Evolutionary conservation across 139 green algal species (phyloP).

Genomic region (Pleodorina starrii): DNA sequence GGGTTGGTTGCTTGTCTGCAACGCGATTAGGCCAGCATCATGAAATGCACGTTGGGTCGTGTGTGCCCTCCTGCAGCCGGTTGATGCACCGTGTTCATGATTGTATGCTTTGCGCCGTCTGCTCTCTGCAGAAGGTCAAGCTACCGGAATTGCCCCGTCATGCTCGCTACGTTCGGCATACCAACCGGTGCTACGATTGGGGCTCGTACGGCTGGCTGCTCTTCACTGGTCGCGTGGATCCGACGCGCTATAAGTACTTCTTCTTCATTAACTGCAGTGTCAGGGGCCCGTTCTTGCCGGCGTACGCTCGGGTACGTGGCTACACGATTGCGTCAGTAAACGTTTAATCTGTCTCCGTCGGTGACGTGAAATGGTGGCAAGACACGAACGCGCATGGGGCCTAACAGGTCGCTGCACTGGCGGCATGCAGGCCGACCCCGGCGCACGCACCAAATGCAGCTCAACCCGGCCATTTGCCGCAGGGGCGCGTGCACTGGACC

Average conservation of each 20-base stretch:
- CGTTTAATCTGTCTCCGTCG: too few species aligned
- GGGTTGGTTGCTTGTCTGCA: too few species aligned
- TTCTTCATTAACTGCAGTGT: constrained; percentile 86
- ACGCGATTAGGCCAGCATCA: too few species aligned
- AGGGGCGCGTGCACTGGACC: constrained; percentile 75
- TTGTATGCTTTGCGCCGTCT: background rate
- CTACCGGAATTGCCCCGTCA: constrained; percentile 74
- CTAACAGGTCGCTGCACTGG: too few species aligned
- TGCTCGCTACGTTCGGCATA: constrained; percentile 75
- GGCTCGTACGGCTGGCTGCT: constrained; percentile 87
- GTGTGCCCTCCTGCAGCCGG: too few species aligned
- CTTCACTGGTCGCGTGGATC: constrained; percentile 53
- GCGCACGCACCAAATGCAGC: too few species aligned
- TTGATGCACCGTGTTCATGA: too few species aligned
- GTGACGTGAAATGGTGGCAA: too few species aligned
- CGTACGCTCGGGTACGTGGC: constrained; percentile 73
- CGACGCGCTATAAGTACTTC: constrained; percentile 67
- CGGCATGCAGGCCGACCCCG: too few species aligned
- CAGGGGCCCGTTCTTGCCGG: constrained; percentile 75
- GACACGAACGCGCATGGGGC: too few species aligned
- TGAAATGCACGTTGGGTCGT: too few species aligned
- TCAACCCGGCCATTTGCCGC: background rate
- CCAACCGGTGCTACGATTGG: constrained; percentile 88
- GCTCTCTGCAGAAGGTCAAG: constrained; percentile 30
- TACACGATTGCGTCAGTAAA: too few species aligned